Percentiles rank a stretch among this genome's conserved stretches.
These are phyloP conservation scores for Boletus sensibilis DNA, from an alignment of 768 basidiomycete genomes.

Conservation along the genomic window DNA sequence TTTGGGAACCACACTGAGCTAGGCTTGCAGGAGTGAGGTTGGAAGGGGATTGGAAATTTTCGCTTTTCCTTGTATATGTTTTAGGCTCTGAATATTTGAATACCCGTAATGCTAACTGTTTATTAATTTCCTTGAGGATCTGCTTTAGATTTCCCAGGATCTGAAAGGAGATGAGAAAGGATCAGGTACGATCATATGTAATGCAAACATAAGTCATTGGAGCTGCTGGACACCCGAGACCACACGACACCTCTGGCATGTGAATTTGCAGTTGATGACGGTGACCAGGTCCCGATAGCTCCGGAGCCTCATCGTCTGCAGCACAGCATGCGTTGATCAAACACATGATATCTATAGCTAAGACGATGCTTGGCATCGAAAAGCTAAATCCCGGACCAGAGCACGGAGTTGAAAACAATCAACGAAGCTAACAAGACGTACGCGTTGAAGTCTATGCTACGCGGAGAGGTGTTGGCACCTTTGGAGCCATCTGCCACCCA, in stretches of 20 bases:
- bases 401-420: not conserved
- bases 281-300: not conserved
- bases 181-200: not conserved
- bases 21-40: not conserved
- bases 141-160: not conserved
- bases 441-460: not conserved
- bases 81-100: no score
- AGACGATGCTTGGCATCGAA: not conserved
- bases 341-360: not conserved
- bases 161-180: not conserved
- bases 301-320: not conserved
- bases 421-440: not conserved
- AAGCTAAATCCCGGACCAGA: not conserved
- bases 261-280: not conserved
- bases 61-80: no score
- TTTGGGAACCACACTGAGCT: no score
- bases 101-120: no score
- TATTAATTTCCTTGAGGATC: not conserved
- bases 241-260: not conserved
- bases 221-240: not conserved
- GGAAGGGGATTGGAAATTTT: no score
- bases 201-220: not conserved
- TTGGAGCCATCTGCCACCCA: slow-evolving; percentile 60
- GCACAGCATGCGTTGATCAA: not conserved
- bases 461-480: slow-evolving; percentile 42